Conservation (phyloP, 345 rosid genomes). For the Linum trigynum region DNA sequence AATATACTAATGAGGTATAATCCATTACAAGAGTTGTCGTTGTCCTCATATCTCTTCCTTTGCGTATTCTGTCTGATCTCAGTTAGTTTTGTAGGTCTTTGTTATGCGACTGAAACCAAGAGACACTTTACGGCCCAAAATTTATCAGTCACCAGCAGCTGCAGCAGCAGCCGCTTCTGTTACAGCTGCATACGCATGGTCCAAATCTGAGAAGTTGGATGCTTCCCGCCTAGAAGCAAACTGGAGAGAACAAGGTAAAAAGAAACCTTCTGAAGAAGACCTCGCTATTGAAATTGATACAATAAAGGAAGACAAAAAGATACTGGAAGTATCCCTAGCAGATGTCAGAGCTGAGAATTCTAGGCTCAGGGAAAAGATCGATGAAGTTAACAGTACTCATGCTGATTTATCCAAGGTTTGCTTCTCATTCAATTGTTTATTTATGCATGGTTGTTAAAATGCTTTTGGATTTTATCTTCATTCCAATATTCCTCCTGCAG, state of each 20-base stretch:
- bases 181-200: slow-evolving; percentile 85
- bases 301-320: slow-evolving; percentile 60
- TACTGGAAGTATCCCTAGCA: slow-evolving; percentile 41
- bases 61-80: background rate
- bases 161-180: slow-evolving; percentile 99
- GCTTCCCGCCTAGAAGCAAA: slow-evolving; percentile 27
- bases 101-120: slow-evolving; percentile 67
- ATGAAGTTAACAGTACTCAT: slow-evolving; percentile 56
- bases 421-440: background rate
- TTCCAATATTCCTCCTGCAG: slow-evolving; percentile 26
- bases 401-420: slow-evolving; percentile 73
- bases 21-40: background rate
- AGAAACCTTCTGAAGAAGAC: slow-evolving; percentile 27
- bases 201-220: slow-evolving; percentile 73
- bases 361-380: slow-evolving; percentile 55
- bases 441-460: too few relatives aligned
- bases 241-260: slow-evolving; percentile 30
- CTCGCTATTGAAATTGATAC: slow-evolving; percentile 35
- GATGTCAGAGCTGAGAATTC: slow-evolving; percentile 57
- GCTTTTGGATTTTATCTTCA: too few relatives aligned
- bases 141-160: slow-evolving; percentile 87
- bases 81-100: slow-evolving; percentile 40
- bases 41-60: too few relatives aligned
- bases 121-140: slow-evolving; percentile 55
- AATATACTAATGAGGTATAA: slow-evolving; percentile 80